These are phyloP conservation scores for Metschnikowia reukaufii DNA, from an alignment of 805 yeast genomes.

Conservation along the genomic window DNA sequence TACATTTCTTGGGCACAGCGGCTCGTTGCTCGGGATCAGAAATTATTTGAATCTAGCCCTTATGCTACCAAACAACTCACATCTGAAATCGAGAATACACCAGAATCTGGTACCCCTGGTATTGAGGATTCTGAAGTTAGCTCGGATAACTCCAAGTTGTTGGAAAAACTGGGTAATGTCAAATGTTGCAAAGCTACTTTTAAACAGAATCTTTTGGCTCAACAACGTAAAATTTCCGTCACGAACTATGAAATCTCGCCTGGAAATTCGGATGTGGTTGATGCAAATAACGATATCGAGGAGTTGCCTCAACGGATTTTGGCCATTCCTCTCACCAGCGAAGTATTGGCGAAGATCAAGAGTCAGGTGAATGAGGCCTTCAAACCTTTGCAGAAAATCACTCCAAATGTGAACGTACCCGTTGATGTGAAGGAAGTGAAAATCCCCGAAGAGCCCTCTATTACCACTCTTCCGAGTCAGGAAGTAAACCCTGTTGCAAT, in stretches of 20 bases:
- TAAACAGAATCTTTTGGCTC: slow-evolving; percentile 25
- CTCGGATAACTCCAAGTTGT: background rate
- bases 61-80: slow-evolving; percentile 1
- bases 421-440: slow-evolving; percentile 5
- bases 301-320: slow-evolving; percentile 7
- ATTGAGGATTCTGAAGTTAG: too few relatives aligned
- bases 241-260: slow-evolving; percentile 2
- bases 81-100: background rate
- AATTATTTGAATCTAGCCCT: slow-evolving; percentile 4
- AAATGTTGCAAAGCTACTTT: slow-evolving; percentile 9
- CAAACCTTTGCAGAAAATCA: slow-evolving; percentile 21
- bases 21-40: slow-evolving; percentile 30
- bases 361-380: slow-evolving; percentile 21
- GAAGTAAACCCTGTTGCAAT: slow-evolving; percentile 10
- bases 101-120: background rate
- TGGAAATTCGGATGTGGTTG: background rate
- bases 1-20: slow-evolving; percentile 41
- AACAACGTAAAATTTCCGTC: slow-evolving; percentile 7
- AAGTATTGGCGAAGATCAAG: slow-evolving; percentile 15
- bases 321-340: slow-evolving; percentile 17
- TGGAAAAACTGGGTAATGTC: background rate
- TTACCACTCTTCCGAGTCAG: background rate
- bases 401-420: slow-evolving; percentile 3
- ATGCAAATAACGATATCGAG: slow-evolving; percentile 2
- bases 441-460: background rate